Conservation (phyloP, 441 rosid species). For the Lepidium campestre region DNA sequence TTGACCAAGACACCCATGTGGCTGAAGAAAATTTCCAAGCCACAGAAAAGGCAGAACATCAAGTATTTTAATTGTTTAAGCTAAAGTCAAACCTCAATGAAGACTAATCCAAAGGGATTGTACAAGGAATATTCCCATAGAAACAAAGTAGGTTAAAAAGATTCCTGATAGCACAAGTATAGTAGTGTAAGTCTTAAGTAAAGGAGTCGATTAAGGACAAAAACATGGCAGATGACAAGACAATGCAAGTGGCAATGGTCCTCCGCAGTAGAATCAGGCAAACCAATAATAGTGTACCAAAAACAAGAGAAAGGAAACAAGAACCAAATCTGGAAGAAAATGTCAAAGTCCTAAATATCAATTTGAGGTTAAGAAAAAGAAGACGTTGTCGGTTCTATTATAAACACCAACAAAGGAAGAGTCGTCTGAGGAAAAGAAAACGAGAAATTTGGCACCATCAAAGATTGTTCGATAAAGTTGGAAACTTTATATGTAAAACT, state of each 20-base stretch:
- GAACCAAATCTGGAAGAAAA: slow-evolving; percentile 22
- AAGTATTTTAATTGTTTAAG: background rate
- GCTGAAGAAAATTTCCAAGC: slow-evolving; percentile 21
- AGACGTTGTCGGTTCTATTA: slow-evolving; percentile 12
- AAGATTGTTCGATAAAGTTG: background rate
- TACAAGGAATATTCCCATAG: slow-evolving; percentile 53
- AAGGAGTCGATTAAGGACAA: slow-evolving; percentile 8
- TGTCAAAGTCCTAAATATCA: slow-evolving; percentile 25
- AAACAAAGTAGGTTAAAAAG: slow-evolving; percentile 9
- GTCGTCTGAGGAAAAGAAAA: background rate
- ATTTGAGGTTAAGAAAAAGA: background rate
- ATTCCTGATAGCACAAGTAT: slow-evolving; percentile 29
- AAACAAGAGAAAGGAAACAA: slow-evolving; percentile 19
- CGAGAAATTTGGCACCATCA: background rate
- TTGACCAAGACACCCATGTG: slow-evolving; percentile 19
- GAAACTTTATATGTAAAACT: background rate
- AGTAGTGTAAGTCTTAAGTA: slow-evolving; percentile 10
- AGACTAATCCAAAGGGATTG: slow-evolving; percentile 39
- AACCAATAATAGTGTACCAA: background rate
- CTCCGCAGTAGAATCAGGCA: slow-evolving; percentile 11
- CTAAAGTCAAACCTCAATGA: slow-evolving; percentile 31
- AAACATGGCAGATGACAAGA: slow-evolving; percentile 20
- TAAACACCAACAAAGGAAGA: slow-evolving; percentile 12
- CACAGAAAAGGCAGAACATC: slow-evolving; percentile 16
- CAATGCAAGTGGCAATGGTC: slow-evolving; percentile 24